A percentile compares a stretch with the other conserved stretches of the same genome.
Conservation (phyloP, 139 green algal genomes). For the Chlamydomonas eustigma region DNA sequence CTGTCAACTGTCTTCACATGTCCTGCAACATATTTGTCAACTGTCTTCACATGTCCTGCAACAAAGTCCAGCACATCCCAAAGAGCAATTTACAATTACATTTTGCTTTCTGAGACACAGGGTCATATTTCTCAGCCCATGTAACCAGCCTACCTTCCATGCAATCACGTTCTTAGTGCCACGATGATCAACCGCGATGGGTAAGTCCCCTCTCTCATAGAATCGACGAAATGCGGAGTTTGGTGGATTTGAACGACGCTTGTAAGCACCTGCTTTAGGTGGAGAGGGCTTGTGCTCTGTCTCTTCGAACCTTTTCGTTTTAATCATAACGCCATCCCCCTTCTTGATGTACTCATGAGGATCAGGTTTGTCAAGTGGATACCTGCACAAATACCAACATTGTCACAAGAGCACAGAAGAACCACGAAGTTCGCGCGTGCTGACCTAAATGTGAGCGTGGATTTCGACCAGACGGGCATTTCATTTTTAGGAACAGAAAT, state of each 20-base stretch:
- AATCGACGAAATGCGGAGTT: conserved; percentile 78
- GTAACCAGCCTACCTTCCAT: conserved; percentile 74
- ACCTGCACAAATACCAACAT: conserved; percentile 17
- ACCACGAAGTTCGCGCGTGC: not conserved
- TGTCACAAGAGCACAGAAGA: not conserved
- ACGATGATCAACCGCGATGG: conserved; percentile 72
- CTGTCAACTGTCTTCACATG: too few species aligned
- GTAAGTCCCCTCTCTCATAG: conserved; percentile 82
- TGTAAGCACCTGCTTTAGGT: conserved; percentile 43
- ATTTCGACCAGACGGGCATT: conserved; percentile 59
- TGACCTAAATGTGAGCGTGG: conserved; percentile 58
- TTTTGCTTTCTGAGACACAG: too few species aligned
- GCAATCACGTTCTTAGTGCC: conserved; percentile 75
- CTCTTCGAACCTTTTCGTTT: conserved; percentile 15
- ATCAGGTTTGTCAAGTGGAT: conserved; percentile 41
- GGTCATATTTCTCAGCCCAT: too few species aligned
- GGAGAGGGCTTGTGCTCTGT: conserved; percentile 28
- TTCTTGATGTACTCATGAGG: conserved; percentile 40
- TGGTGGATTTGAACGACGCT: conserved; percentile 56
- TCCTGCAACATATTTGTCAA: not conserved
- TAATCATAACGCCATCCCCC: conserved; percentile 34
- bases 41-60: too few species aligned
- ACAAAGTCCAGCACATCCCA: too few species aligned
- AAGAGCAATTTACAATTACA: too few species aligned
- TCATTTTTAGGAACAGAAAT: conserved; percentile 33